Percentiles rank a stretch among this genome's conserved stretches.
Evolutionary conservation across 2,329 filamentous ascomycete species (phyloP).

Genomic region (Monosporascus sp.): DNA sequence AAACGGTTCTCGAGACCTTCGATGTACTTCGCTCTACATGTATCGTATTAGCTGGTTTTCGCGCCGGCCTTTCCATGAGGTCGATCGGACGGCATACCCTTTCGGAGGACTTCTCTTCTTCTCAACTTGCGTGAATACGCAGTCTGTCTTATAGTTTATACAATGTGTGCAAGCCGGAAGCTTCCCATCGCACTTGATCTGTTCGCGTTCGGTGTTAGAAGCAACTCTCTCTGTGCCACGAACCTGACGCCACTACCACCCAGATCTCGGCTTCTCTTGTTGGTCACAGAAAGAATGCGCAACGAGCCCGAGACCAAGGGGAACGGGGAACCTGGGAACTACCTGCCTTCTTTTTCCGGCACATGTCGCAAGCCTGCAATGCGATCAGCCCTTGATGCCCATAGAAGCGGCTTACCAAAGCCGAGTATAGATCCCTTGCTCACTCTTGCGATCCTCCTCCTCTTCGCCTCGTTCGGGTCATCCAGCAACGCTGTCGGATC

Average conservation of each 20-base stretch:
- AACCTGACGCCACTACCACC: neutral
- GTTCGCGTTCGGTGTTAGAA: neutral
- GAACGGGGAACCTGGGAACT: neutral
- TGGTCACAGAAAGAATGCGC: too few species aligned
- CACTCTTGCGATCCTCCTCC: conserved; percentile 82
- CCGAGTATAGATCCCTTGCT: conserved; percentile 23
- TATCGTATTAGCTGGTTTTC: conserved; percentile 3
- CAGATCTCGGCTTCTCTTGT: too few species aligned
- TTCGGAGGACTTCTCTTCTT: conserved; percentile 98
- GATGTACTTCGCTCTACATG: conserved; percentile 83
- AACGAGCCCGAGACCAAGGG: neutral
- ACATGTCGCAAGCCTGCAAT: conserved; percentile 84
- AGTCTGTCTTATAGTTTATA: conserved; percentile 96
- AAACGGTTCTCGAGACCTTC: conserved; percentile 92
- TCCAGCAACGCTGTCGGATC: conserved; percentile 53
- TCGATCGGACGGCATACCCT: conserved; percentile 54
- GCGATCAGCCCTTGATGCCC: conserved; percentile 8
- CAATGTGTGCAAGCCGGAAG: conserved; percentile 93
- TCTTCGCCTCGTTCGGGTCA: conserved; percentile 76
- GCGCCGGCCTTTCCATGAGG: conserved; percentile 1
- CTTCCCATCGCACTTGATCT: conserved; percentile 97
- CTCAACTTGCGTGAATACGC: conserved; percentile 94
- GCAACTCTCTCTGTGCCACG: neutral
- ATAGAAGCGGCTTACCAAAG: neutral
- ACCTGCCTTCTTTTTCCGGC: conserved; percentile 32